A percentile compares a stretch with the other conserved stretches of the same genome.
These are phyloP conservation scores for Tritrichomonas musculus DNA, from an alignment of 208 protist genomes.

Conservation along the genomic window DNA sequence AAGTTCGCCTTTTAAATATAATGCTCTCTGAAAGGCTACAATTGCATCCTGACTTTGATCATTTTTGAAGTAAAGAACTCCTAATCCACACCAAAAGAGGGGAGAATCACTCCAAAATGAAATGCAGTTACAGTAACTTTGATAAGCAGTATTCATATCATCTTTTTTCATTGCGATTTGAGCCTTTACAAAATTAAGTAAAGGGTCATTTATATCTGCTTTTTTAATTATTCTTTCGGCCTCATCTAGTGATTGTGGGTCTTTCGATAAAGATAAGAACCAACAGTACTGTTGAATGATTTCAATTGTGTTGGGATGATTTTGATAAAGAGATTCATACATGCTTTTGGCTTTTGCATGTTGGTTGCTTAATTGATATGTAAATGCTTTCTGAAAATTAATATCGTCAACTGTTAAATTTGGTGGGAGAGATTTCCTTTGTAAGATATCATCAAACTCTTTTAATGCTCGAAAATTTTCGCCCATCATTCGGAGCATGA, in stretches of 20 bases:
- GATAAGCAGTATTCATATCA: background rate
- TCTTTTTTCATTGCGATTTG: background rate
- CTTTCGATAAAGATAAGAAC: background rate
- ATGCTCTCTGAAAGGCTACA: background rate
- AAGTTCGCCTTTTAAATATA: background rate
- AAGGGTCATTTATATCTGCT: background rate
- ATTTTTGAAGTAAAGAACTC: background rate
- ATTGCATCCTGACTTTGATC: background rate
- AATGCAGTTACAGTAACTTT: background rate
- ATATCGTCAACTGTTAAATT: background rate
- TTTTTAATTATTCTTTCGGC: background rate
- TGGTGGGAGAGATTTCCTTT: too few relatives aligned
- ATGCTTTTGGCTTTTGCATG: background rate
- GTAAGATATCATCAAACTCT: background rate
- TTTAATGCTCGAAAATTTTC: background rate
- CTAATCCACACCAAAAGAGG: background rate
- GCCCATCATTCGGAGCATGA: background rate
- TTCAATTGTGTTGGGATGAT: background rate
- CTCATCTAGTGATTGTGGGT: background rate
- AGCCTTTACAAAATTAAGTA: background rate
- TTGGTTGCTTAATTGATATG: background rate
- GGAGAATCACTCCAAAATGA: background rate
- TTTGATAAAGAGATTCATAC: background rate
- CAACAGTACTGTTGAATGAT: background rate
- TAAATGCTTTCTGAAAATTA: conserved; percentile 1